These are phyloP conservation scores for Lachnellula cervina DNA, from an alignment of 2,329 filamentous ascomycete genomes.

Conservation along the genomic window DNA sequence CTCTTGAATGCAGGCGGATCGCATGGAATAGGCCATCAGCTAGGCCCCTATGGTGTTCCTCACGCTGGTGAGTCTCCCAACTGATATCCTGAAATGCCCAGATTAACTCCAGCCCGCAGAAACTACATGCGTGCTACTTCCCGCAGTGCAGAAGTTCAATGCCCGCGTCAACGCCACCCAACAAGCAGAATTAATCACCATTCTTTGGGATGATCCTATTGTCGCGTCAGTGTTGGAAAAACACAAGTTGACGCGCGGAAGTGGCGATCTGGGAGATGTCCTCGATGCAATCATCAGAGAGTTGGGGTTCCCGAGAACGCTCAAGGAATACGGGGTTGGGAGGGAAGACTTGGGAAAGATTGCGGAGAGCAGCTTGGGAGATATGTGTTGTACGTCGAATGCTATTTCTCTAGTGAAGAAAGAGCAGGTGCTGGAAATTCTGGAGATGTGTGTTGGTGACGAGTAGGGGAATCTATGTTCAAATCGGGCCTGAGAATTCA, in stretches of 20 bases:
- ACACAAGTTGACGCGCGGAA: not conserved
- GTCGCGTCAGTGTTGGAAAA: not conserved
- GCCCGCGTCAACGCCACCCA: slow-evolving; percentile 31
- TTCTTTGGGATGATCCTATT: not conserved
- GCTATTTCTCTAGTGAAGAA: slow-evolving; percentile 42
- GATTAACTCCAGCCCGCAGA: slow-evolving; percentile 34
- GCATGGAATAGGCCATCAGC: slow-evolving; percentile 37
- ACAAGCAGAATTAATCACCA: not conserved
- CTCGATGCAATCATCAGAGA: slow-evolving; percentile 45
- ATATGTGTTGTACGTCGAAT: slow-evolving; percentile 46
- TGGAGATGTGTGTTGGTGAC: slow-evolving; percentile 33
- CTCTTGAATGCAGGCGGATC: not conserved
- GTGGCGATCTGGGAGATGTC: slow-evolving; percentile 43
- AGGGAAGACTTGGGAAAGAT: slow-evolving; percentile 42
- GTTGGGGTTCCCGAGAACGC: slow-evolving; percentile 46
- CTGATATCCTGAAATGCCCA: not conserved
- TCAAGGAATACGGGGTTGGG: slow-evolving; percentile 45
- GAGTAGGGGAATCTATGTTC: not conserved
- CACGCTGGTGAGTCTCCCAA: slow-evolving; percentile 34
- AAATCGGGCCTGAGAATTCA: no score
- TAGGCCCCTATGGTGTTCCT: slow-evolving; percentile 48
- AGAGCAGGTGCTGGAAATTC: slow-evolving; percentile 45
- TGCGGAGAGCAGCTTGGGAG: slow-evolving; percentile 42
- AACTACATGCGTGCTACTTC: slow-evolving; percentile 50
- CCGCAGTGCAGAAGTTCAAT: slow-evolving; percentile 53